phyloP scores from a whole-genome alignment of 2,329 filamentous ascomycete species.

The Neurospora sp. region DNA sequence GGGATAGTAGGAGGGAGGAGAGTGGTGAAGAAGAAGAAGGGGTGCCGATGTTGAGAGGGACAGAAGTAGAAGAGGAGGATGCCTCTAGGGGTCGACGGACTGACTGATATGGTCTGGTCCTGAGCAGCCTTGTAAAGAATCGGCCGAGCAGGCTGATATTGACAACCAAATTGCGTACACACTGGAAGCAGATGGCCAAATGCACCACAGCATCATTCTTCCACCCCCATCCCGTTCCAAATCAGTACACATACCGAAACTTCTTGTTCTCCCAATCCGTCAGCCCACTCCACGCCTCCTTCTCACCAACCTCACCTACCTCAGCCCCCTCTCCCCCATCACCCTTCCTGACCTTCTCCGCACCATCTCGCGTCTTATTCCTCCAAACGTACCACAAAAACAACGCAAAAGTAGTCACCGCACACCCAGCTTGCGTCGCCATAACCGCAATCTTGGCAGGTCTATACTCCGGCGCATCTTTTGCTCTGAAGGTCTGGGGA shows the following conservation, averaged over 20 bases:
- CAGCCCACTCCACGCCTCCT: constrained; percentile 36
- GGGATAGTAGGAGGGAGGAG: background rate
- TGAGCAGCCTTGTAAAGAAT: background rate
- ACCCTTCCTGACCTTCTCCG: too few species aligned
- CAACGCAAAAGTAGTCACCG: constrained; percentile 31
- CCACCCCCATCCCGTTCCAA: background rate
- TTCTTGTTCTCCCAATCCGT: constrained; percentile 49
- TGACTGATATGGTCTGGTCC: background rate
- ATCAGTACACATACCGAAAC: constrained; percentile 37
- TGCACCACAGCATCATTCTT: background rate
- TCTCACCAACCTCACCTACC: constrained; percentile 24
- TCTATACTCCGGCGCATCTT: constrained; percentile 41
- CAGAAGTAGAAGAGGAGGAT: background rate
- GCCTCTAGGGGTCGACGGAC: background rate
- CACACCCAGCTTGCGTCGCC: constrained; percentile 36
- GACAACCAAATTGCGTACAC: background rate
- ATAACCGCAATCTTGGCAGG: constrained; percentile 47
- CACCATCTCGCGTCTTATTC: constrained; percentile 28
- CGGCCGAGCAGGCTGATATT: background rate
- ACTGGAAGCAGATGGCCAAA: background rate
- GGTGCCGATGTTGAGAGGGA: constrained; percentile 2
- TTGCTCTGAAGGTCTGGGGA: constrained; percentile 44
- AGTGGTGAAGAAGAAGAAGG: constrained; percentile 9
- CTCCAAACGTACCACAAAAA: constrained; percentile 42
- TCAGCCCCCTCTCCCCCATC: background rate